Percentiles rank a stretch among this genome's conserved stretches.
These are phyloP conservation scores for Kregervanrija delftensis DNA, from an alignment of 805 yeast species.

Conservation along the genomic window DNA sequence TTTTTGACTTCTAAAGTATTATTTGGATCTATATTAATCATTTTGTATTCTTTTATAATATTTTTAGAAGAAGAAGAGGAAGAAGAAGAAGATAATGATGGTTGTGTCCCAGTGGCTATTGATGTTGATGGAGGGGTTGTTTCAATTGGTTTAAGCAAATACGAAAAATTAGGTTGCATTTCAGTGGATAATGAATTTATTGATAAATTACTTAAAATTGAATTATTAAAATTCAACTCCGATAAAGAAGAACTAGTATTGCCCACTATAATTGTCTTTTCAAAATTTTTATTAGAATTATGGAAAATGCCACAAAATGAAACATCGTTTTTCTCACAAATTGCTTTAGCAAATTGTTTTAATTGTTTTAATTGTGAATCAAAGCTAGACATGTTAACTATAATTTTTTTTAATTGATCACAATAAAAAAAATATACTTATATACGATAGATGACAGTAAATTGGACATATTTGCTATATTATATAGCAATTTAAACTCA, in stretches of 20 bases:
- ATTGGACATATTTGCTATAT: too few species aligned
- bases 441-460: too few species aligned
- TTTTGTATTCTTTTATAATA: conserved; percentile 10
- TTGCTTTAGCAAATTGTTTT: background rate
- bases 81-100: conserved; percentile 1
- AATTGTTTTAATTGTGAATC: too few species aligned
- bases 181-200: conserved; percentile 1
- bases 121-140: conserved; percentile 5
- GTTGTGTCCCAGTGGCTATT: background rate
- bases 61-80: conserved; percentile 1
- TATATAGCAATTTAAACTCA: too few species aligned
- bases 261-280: conserved; percentile 3
- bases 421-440: too few species aligned
- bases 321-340: conserved; percentile 7
- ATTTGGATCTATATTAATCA: conserved; percentile 12
- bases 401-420: too few species aligned
- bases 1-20: conserved; percentile 16
- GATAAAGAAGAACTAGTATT: conserved; percentile 1
- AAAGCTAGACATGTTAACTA: too few species aligned
- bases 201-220: conserved; percentile 2
- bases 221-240: conserved; percentile 1
- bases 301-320: conserved; percentile 9
- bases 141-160: conserved; percentile 3
- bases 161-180: conserved; percentile 2
- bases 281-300: conserved; percentile 2